Evolutionary conservation across 1,139 yeast species (phyloP).

Genomic region (Magnusiomyces starmeri): DNA sequence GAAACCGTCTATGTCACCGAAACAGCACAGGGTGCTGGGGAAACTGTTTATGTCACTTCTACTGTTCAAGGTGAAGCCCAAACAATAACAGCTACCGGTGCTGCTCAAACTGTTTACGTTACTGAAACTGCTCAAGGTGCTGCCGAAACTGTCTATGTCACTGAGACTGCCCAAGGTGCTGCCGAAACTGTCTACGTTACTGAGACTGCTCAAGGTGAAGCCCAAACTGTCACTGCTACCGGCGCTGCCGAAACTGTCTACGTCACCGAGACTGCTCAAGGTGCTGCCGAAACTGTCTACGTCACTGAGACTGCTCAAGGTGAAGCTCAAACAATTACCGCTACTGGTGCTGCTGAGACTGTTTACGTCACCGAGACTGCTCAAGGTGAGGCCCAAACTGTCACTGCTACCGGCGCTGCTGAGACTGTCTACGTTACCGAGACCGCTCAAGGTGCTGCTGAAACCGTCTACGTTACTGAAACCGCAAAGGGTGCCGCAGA

Average conservation of each 20-base stretch:
- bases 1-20: not conserved
- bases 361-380: constrained; percentile 3
- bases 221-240: constrained; percentile 3
- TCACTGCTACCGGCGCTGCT: constrained; percentile 11
- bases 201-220: not conserved
- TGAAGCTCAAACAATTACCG: not conserved
- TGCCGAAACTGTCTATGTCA: not conserved
- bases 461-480: constrained; percentile 4
- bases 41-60: constrained; percentile 6
- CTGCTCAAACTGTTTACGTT: not conserved
- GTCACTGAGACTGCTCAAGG: constrained; percentile 5
- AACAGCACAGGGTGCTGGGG: not conserved
- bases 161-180: not conserved
- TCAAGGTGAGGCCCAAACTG: constrained; percentile 8
- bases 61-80: constrained; percentile 1
- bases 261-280: constrained; percentile 11
- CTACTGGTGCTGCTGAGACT: constrained; percentile 7
- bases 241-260: constrained; percentile 9
- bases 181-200: constrained; percentile 6
- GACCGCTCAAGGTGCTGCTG: constrained; percentile 1
- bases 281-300: constrained; percentile 1
- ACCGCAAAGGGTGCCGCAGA: constrained; percentile 11
- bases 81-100: not conserved
- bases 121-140: constrained; percentile 4
- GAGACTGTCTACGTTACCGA: constrained; percentile 9